Evolutionary conservation across 306 rosid species (phyloP), one percentile per base, ranked within the genome.

Genomic region (Lablab purpureus): DNA sequence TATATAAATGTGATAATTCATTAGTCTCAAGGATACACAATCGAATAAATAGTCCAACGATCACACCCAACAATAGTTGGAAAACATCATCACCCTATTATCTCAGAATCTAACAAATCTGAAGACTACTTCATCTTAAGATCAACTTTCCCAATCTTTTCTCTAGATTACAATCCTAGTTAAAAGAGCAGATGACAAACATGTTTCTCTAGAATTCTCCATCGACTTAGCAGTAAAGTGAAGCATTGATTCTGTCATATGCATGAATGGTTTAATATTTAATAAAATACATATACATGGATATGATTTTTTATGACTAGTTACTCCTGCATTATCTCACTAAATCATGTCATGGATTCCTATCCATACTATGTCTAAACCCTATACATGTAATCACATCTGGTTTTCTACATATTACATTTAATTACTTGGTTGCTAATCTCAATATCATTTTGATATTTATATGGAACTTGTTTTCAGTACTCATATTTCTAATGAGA

Each of bases 391-490:
- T 27, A 64, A 65, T 18, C 41, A 58, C 3, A 27, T 58, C 43
- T 21, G 23, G 67, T 55, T 73, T 34, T 73, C 22, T 52, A 17
- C 13, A 9, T 15, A 17, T 1, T 63, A 32, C 45, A 2, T 30
- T 32, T 17, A 32, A 63, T 17, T 63, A 63, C 19, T 15, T 19
- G 18, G 34, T 49, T 81, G 18, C 51, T 34, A n/a, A 64, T 10
- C 18, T 4, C 67, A 54, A 17, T 67, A 41, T 30, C 13, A 52
- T 22, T 41, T 17, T 22, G 11, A 64, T 30, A 43, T 60, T 45
- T 62, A 12, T 50, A 46, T 50, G 62, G n/a, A 5, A 63, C 18
- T 76, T 63, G 80, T 75, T 75, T 18, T 64, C 25, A 19, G 12
- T 11, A 65, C 19, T 37, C 50, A 10, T 4, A 5, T 4, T 37